Evolutionary conservation across 75 land plant genomes (phyloP), one percentile per base, ranked within the genome.

Genomic region (Pinus albicaulis): DNA sequence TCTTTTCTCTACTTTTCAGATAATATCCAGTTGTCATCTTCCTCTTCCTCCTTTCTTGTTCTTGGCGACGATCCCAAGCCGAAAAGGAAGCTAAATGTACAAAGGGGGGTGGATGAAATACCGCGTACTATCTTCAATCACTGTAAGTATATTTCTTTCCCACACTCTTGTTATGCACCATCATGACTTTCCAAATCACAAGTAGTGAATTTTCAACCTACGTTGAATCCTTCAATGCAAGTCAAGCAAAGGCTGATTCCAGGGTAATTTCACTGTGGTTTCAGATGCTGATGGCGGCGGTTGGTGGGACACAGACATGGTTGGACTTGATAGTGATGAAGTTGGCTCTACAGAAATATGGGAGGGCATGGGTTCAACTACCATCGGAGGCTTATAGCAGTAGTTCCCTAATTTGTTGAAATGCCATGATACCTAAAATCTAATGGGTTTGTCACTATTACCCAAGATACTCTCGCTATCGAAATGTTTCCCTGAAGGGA

Each of bases 221-320:
- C 5, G 23, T 20, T 0, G 20, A 12, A 20, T 66, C 70, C 38
- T 34, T 5, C 15, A 66, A 15, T 66, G 13, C 26, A 66, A 5
- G 16, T 36, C 24, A 66, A 7, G 4, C 5, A n/a, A 23, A 15
- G 31, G 13, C 53, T 4, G 19, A 16, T 38, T 17, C n/a, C 15
- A 19, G 20, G 20, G 5, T 70, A 70, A 69, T 12, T 6, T 78
- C 14, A 55, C 36, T 28, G 22, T 62, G 3, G 24, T 63, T 79
- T 58, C 79, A 90, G 92, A 90, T 90, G 92, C 77, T 59, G 88
- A 83, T 81, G 92, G 92, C 60, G 55, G 58, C 7, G 92, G 92
- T 52, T 87, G 88, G 88, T 90, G 92, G 92, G 92, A 81, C 57
- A 36, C 48, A 56, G 38, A 81, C 28, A 90, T 79, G 87, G 92